Base-by-base conservation (phyloP, 2,329 filamentous ascomycete species). In the Ceratocystis diversiconidia region DNA sequence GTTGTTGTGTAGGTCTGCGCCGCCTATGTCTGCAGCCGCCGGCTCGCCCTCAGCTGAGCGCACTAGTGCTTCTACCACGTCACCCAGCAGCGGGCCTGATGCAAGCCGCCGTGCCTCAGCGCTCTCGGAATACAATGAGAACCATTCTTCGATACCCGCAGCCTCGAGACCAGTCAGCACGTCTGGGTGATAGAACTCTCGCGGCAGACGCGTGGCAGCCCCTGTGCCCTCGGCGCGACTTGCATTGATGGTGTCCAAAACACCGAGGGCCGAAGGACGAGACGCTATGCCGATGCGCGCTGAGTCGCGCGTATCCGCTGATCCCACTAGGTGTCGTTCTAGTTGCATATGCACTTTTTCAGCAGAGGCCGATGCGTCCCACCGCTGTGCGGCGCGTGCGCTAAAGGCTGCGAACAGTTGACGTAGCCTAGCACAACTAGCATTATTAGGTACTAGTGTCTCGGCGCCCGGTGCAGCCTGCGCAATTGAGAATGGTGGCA, bases 181-280 rank as follows among this genome's bases (percentile, higher is more conserved):
- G 72, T 86, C 87, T 19, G 80, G 73, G 72, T 96, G 90, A 75
- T 97, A 97, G 74, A 99, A 97, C 69, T 91, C 88, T 8, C 80
- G 79, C 0, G 94, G 94, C 2, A 97, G 80, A 59, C 81, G 85
- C 0, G 92, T 96, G 10, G 82, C 82, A 0, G 88, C 83, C 22
- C 74, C 74, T 25, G 60, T 41, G 0, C 89, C 90, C 73, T 97
- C 94, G 1, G 92, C 92, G 12, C 88, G 79, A 0, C 90, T 95
- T 5, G 90, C 85, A 73, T 96, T 97, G 72, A 97, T 82, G 0
- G 90, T 94, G 76, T 99, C 94, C 88, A 95, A 90, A 71, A 99
- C 87, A 64, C 94, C 94, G 5, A 86, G 91, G 12, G 97, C 79
- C 57, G 92, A 82, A 0, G 94, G 94, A 1, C 30, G 30, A 8